Evolutionary conservation across 2,329 filamentous ascomycete genomes (phyloP), one percentile per base, ranked within the genome.

Genomic region (Sporothrix phasma): DNA sequence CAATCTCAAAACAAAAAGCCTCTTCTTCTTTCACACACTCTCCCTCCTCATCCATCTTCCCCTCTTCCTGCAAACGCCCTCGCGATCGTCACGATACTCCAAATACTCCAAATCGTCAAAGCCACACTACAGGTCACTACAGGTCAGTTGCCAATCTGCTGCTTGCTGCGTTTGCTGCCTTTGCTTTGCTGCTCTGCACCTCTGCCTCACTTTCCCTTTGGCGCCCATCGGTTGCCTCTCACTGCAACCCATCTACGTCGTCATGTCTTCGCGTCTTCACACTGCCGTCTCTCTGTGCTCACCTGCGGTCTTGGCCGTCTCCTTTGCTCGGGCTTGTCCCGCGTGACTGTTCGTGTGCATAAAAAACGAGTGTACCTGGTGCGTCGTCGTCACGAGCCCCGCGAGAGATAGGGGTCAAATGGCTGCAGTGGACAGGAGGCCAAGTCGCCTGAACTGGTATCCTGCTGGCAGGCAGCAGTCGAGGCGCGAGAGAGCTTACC

Each of bases 331-430:
- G 43, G 46, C 46, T 43, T 53, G 47, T 54, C 61, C 49, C 61
- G 39, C 39, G 61, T 63, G 61, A 63, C 61, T 49, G 37, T 63
- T 47, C 49, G 49, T 26, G 49, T 46, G 49, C 37, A 45, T 49
- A 56, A 45, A 46, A 54, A 37, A 56, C 37, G 34, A 34, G n/a
- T 13, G 34, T 13, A 15, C 39, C 24, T 26, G 51, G 29, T 65
- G 49, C 41, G 34, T 62, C 26, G 51, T 53, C 60, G 46, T 66
- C 64, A 64, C 64, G 47, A 66, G 64, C 22, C 62, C 54, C 60
- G 24, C 19, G 31, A 22, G 22, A 53, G 15, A 54, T 56, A 19
- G 59, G n/a, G 31, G 34, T 13, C 58, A 49, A 58, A 61, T 19
- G 34, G 6, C 31, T 26, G 17, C 15, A 47, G 45, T 6, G 10